These are phyloP conservation scores for Cyberlindnera lachancei DNA, from an alignment of 805 yeast genomes.

Conservation along the genomic window DNA sequence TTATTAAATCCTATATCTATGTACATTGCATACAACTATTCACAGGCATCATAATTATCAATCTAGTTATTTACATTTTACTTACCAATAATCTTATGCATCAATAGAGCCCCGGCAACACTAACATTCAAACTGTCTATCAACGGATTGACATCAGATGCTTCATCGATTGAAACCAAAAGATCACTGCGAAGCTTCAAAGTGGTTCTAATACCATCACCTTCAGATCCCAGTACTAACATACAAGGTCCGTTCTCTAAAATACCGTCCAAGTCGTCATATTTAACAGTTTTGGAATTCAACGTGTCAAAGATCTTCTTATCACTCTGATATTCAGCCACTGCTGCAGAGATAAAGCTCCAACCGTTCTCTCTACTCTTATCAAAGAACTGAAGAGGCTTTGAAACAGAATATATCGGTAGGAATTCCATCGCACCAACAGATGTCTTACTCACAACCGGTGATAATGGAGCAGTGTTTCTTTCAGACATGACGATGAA, in stretches of 20 bases:
- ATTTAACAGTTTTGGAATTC: conserved; percentile 29
- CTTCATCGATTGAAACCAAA: conserved; percentile 28
- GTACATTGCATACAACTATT: too few species aligned
- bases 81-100: conserved; percentile 25
- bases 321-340: conserved; percentile 27
- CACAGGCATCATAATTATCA: too few species aligned
- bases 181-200: conserved; percentile 51
- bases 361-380: conserved; percentile 50
- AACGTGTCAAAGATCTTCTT: conserved; percentile 21
- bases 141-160: conserved; percentile 24
- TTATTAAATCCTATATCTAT: too few species aligned
- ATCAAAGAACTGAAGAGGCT: conserved; percentile 58
- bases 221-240: conserved; percentile 80
- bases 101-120: conserved; percentile 74
- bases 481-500: conserved; percentile 62
- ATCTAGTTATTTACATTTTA: too few species aligned
- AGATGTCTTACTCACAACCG: conserved; percentile 72
- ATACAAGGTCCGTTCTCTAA: conserved; percentile 50
- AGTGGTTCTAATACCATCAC: conserved; percentile 68
- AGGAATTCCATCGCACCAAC: conserved; percentile 79
- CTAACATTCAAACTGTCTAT: conserved; percentile 86
- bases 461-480: conserved; percentile 68
- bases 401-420: conserved; percentile 49
- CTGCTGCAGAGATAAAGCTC: conserved; percentile 60
- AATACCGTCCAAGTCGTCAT: conserved; percentile 36